These are phyloP conservation scores for Coemansia sp. DNA, from an alignment of 192 early-diverging fungal species.

Conservation along the genomic window DNA sequence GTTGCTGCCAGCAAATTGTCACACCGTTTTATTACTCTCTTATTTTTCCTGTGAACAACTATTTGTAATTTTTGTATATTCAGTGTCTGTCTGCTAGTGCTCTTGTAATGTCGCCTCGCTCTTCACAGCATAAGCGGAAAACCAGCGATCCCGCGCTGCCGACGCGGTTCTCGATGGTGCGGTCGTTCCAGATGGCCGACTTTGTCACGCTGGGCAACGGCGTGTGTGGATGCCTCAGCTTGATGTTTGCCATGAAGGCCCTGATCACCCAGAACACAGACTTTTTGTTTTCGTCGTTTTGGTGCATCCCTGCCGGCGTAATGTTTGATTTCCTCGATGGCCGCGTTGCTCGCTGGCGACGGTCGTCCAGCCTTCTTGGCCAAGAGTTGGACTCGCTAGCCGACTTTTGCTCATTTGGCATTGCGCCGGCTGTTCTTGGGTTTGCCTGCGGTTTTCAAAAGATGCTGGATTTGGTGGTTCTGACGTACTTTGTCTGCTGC, in stretches of 20 bases:
- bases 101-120: neutral
- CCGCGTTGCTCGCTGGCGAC: constrained; percentile 81
- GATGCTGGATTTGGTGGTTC: constrained; percentile 71
- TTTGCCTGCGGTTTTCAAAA: constrained; percentile 86
- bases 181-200: constrained; percentile 78
- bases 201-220: constrained; percentile 86
- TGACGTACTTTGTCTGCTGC: constrained; percentile 86
- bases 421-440: constrained; percentile 81
- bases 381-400: constrained; percentile 90
- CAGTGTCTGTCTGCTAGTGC: too few species aligned
- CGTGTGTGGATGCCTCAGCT: constrained; percentile 72
- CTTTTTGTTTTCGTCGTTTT: constrained; percentile 65
- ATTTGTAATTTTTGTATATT: neutral
- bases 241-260: constrained; percentile 75
- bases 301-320: constrained; percentile 70
- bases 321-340: constrained; percentile 77
- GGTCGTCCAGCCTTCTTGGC: constrained; percentile 73
- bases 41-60: constrained; percentile 1
- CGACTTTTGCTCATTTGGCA: constrained; percentile 77
- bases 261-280: constrained; percentile 63
- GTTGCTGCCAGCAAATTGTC: neutral
- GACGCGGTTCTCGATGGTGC: constrained; percentile 57
- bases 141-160: constrained; percentile 46
- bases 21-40: neutral
- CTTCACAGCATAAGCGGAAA: constrained; percentile 34